phyloP scores from a whole-genome alignment of 129 eudicot genomes.

The Artemisia tridentata region DNA sequence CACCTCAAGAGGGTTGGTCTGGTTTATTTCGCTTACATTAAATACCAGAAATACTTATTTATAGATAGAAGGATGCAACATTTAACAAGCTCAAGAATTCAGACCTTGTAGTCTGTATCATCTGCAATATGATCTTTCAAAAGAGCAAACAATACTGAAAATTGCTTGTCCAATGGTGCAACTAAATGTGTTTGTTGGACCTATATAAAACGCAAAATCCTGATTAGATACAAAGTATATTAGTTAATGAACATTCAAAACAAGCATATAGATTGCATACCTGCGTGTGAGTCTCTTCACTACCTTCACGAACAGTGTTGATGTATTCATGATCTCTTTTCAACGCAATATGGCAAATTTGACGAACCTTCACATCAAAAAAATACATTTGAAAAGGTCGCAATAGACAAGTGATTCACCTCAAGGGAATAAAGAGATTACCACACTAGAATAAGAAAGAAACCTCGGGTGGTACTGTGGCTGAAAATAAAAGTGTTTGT shows the following conservation, averaged over 20 bases:
- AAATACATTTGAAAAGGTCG: neutral
- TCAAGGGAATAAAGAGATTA: neutral
- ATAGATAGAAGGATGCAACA: too few relatives aligned
- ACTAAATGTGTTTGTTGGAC: conserved; percentile 84
- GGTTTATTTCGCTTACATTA: too few relatives aligned
- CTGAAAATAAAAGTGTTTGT: conserved; percentile 93
- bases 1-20: too few relatives aligned
- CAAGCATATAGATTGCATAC: conserved; percentile 27
- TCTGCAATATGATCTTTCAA: conserved; percentile 90
- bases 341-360: conserved; percentile 87
- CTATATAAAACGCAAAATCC: conserved; percentile 37
- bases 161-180: conserved; percentile 82
- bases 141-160: conserved; percentile 61
- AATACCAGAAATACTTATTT: too few relatives aligned
- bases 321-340: conserved; percentile 88
- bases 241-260: conserved; percentile 15
- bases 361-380: conserved; percentile 66
- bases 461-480: conserved; percentile 89
- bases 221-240: neutral
- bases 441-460: conserved; percentile 17
- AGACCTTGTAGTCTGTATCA: conserved; percentile 84
- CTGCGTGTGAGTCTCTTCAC: conserved; percentile 94
- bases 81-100: conserved; percentile 1
- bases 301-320: conserved; percentile 70
- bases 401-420: neutral